Conservation (phyloP, 2,329 filamentous ascomycete species). For the Pseudocercospora ulei region DNA sequence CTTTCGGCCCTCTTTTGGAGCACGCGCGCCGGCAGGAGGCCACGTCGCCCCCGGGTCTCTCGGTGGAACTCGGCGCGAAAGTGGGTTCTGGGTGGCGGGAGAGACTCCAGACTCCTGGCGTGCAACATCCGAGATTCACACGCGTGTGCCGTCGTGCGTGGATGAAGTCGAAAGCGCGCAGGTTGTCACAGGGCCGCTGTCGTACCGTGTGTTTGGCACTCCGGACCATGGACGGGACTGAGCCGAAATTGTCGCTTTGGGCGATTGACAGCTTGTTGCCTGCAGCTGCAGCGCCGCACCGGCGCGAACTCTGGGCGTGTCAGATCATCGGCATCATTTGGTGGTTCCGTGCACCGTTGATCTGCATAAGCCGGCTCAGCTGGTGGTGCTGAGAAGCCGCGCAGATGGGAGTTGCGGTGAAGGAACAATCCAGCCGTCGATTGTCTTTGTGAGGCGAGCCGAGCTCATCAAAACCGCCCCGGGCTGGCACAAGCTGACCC, state of each 20-base stretch:
- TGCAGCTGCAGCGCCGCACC: slow-evolving; percentile 8
- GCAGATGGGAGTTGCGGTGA: neutral
- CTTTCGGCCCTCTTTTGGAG: neutral
- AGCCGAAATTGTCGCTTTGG: slow-evolving; percentile 13
- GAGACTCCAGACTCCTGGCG: slow-evolving; percentile 2
- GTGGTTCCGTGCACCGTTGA: slow-evolving; percentile 2
- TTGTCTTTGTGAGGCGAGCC: too few species aligned
- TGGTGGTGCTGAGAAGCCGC: neutral
- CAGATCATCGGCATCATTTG: slow-evolving; percentile 3
- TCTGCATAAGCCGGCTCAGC: neutral
- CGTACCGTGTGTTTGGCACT: slow-evolving; percentile 15
- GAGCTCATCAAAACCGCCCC: neutral
- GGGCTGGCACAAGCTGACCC: slow-evolving; percentile 2
- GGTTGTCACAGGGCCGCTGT: slow-evolving; percentile 11
- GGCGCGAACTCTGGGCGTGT: slow-evolving; percentile 8
- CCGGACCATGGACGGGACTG: slow-evolving; percentile 10
- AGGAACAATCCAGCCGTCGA: too few species aligned
- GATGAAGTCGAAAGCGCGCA: slow-evolving; percentile 11
- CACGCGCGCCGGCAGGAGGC: neutral
- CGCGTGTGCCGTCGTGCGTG: slow-evolving; percentile 8
- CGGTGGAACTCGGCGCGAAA: slow-evolving; percentile 1
- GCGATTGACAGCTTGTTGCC: slow-evolving; percentile 8
- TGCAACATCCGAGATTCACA: slow-evolving; percentile 13
- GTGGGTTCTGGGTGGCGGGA: slow-evolving; percentile 5
- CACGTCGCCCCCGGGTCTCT: neutral